phyloP scores from a whole-genome alignment of 331 rosid genomes.

The Acacia concinna region DNA sequence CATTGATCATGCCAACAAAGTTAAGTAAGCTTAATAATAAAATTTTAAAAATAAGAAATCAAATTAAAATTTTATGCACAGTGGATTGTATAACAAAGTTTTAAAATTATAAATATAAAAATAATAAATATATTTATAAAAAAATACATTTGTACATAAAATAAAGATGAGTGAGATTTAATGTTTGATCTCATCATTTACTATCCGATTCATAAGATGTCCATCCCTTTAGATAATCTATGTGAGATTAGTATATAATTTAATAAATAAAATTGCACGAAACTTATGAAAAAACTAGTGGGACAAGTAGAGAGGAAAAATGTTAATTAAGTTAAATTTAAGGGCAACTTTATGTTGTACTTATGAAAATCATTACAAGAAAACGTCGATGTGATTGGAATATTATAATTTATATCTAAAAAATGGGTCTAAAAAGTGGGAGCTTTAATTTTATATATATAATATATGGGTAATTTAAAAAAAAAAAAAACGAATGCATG shows the following conservation, averaged over 20 bases:
- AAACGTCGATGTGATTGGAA: constrained; percentile 18
- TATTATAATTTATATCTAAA: not conserved
- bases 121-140: no score
- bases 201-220: not conserved
- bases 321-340: not conserved
- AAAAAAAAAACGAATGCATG: not conserved
- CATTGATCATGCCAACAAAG: no score
- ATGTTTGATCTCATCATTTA: not conserved
- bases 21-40: not conserved
- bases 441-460: constrained; percentile 4
- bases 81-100: not conserved
- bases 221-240: not conserved
- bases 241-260: no score
- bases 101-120: no score
- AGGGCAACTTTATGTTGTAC: not conserved
- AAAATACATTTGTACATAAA: no score
- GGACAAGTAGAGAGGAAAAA: no score
- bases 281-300: no score
- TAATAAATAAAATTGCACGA: not conserved
- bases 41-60: not conserved
- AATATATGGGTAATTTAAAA: constrained; percentile 18
- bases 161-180: not conserved
- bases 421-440: constrained; percentile 16
- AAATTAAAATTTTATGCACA: no score
- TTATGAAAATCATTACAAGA: not conserved